phyloP scores from a whole-genome alignment of 2,329 filamentous ascomycete genomes.

The Talaromyces sp. region DNA sequence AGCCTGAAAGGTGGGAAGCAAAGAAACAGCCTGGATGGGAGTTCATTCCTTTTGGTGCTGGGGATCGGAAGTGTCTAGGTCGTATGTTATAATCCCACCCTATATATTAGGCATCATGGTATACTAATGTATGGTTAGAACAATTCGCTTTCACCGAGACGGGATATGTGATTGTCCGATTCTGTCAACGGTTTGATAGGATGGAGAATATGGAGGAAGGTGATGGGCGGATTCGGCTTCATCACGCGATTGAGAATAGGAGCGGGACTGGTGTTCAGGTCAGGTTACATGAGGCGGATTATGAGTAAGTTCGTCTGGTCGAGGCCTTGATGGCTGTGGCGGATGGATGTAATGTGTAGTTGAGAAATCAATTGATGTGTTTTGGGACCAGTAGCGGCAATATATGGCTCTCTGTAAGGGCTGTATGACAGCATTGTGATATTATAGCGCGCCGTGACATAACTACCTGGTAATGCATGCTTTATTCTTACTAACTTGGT shows the following conservation, averaged over 20 bases:
- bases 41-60: constrained; percentile 31
- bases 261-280: constrained; percentile 20
- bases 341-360: not conserved
- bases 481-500: no score
- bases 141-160: constrained; percentile 22
- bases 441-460: no score
- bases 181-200: constrained; percentile 19
- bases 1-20: constrained; percentile 20
- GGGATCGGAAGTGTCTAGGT: constrained; percentile 30
- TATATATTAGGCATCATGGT: not conserved
- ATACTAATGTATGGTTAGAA: not conserved
- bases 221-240: constrained; percentile 19
- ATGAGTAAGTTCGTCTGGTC: not conserved
- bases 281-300: constrained; percentile 15
- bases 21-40: constrained; percentile 45
- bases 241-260: constrained; percentile 21
- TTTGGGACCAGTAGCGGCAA: no score
- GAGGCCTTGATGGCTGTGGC: not conserved
- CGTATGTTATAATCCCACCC: constrained; percentile 10
- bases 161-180: constrained; percentile 16
- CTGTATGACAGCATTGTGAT: no score
- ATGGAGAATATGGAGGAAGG: constrained; percentile 21
- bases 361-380: not conserved
- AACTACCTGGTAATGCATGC: no score
- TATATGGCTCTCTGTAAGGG: no score